These are phyloP conservation scores for Carallia brachiata DNA, from an alignment of 345 rosid species.

Conservation along the genomic window DNA sequence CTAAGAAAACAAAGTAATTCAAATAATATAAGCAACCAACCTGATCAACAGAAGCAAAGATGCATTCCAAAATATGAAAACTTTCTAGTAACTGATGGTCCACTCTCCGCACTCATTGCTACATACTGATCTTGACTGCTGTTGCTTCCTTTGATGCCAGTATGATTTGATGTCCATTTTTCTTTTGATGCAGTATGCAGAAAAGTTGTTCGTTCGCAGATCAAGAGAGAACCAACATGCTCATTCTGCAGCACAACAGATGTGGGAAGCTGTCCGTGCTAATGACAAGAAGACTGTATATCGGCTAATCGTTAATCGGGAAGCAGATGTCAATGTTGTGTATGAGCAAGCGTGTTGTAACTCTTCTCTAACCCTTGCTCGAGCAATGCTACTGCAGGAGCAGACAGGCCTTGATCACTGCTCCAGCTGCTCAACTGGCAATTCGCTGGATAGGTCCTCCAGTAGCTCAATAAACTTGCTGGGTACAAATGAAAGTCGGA, in stretches of 20 bases:
- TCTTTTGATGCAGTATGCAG: slow-evolving; percentile 71
- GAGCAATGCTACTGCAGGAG: slow-evolving; percentile 78
- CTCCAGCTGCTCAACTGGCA: slow-evolving; percentile 52
- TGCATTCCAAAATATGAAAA: neutral
- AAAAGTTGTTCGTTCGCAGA: slow-evolving; percentile 78
- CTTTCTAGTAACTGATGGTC: too few species aligned
- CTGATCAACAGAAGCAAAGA: neutral
- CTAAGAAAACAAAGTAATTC: too few species aligned
- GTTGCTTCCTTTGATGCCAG: neutral
- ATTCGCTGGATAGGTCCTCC: slow-evolving; percentile 65
- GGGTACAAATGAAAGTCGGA: slow-evolving; percentile 45
- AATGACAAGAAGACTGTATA: slow-evolving; percentile 93
- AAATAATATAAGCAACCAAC: too few species aligned
- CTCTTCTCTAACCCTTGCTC: slow-evolving; percentile 80
- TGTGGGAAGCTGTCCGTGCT: slow-evolving; percentile 85
- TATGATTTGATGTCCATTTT: slow-evolving; percentile 3
- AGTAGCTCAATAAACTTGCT: slow-evolving; percentile 54
- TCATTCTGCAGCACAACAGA: slow-evolving; percentile 57
- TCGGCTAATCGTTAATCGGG: slow-evolving; percentile 70
- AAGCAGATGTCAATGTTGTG: slow-evolving; percentile 64
- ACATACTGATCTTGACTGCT: neutral
- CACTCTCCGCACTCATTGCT: neutral
- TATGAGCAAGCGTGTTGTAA: slow-evolving; percentile 59
- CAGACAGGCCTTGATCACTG: slow-evolving; percentile 52
- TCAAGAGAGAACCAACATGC: slow-evolving; percentile 55